Base-by-base conservation (phyloP, 176 grass and related monocot genomes). In the Rhynchospora pubera region DNA sequence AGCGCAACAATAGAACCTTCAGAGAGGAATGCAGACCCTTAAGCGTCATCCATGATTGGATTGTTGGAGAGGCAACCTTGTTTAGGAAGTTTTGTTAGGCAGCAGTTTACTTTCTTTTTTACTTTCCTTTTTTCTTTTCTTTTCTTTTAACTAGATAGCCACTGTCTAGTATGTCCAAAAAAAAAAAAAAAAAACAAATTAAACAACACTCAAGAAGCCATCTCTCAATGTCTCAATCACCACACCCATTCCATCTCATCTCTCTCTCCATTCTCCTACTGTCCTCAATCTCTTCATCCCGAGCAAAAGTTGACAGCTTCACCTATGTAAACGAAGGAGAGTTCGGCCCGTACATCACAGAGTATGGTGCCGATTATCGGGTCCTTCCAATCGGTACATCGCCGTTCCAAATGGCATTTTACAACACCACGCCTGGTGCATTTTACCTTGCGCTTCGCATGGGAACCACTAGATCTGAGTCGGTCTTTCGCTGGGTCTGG, bases 401-500 rank as follows among this genome's bases (percentile, higher is more conserved):
- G 21, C 70, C 70, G 15, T 75, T 75, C 70, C 70, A 75, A n/a
- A 75, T 75, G 70, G 70, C 70, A 3, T 75, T 75, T 52, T 75
- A 75, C 70, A 75, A 75, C 46, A 75, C 70, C 21, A 75, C 70
- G 3, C 46, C 70, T 2, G 70, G 70, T 52, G 46, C 19, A 52
- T 88, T 88, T 76, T 88, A 84, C 82, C 82, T 88, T 18, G 86
- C 82, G 12, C 86, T 88, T 45, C 86, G 82, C 75, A 88, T 88
- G 86, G 86, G 65, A 75, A 88, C 86, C 70, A 46, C 16, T 0
- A 81, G 86, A 14, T 84, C 86, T 15, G 81, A 87, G 81, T 87
- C 86, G 28, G 18, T 77, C 51, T 83, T 87, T 57, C 86, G 86
- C 62, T 87, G 86, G 86, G 86, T 87, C 32, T 87, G 86, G 86